Evolutionary conservation across 2,329 filamentous ascomycete genomes (phyloP), one percentile per base, ranked within the genome.

Genomic region (Hypoxylon sp.): DNA sequence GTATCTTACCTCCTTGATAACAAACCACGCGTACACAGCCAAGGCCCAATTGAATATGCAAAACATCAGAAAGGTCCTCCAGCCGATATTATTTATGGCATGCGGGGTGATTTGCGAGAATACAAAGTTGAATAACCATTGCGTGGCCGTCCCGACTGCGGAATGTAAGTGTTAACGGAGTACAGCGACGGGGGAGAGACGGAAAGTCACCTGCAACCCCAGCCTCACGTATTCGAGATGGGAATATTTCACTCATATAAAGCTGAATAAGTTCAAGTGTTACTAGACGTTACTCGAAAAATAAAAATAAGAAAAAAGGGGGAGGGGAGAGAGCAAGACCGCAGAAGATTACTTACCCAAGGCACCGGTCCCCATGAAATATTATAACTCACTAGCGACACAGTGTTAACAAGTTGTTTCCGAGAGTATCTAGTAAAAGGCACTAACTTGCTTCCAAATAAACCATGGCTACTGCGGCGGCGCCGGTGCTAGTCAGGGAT

Each of bases 121-220:
- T 30, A 82, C 78, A 76, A 86, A 87, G 75, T 86, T 86, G 75
- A 82, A 85, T 1, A 84, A 76, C 85, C 84, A 87, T 71, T 87
- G 84, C 0, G 82, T 83, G 0, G 82, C 79, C 5, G 84, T 85
- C 8, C 82, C 84, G 33, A 85, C 78, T n/a, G 22, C 3, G 17
- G 25, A 31, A 49, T 46, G 35, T 61, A 7, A 61, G 44, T 20
- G 35, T 7, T 31, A n/a, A 13, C 11, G 33, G 33, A 31, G 48
- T 54, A 11, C 1, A 1, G 51, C 8, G 6, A 11, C 10, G 37
- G 27, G 10, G 40, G 13, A 44, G 5, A 6, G 44, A 31, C 3
- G 25, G 25, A 2, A 14, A 33, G 11, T 56, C 65, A 72, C 72
- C 70, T 67, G 84, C 83, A 31, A 85, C 82, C 7, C 84, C 85